phyloP scores from a whole-genome alignment of 257 asterid species.

The Agastache rugosa region DNA sequence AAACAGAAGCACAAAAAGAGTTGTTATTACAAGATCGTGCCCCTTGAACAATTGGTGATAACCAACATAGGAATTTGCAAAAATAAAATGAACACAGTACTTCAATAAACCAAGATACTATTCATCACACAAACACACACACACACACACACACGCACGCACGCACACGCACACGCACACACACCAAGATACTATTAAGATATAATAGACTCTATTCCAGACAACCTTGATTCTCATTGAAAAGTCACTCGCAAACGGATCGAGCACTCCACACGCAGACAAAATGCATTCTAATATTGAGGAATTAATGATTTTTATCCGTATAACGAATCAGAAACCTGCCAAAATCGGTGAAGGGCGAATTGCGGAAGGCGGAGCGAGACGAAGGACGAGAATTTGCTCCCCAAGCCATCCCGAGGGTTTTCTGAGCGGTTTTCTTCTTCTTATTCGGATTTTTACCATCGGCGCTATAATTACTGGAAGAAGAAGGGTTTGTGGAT shows the following conservation, averaged over 20 bases:
- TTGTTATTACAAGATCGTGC: conserved; percentile 5
- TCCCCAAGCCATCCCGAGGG: conserved; percentile 96
- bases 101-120: not conserved
- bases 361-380: conserved; percentile 59
- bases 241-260: too few relatives aligned
- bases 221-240: too few relatives aligned
- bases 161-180: too few relatives aligned
- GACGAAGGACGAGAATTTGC: conserved; percentile 74
- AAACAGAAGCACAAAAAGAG: conserved; percentile 13
- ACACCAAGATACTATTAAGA: not conserved
- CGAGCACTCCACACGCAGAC: not conserved
- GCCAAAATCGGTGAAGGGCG: conserved; percentile 92
- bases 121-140: too few relatives aligned
- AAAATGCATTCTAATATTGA: not conserved
- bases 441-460: conserved; percentile 52
- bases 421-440: conserved; percentile 64
- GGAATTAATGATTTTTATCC: not conserved
- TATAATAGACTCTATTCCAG: too few relatives aligned
- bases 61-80: not conserved
- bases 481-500: conserved; percentile 60
- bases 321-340: conserved; percentile 46
- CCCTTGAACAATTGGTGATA: conserved; percentile 4
- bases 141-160: too few relatives aligned
- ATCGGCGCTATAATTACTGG: conserved; percentile 41
- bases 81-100: not conserved